Percentiles rank a stretch among this genome's conserved stretches.
phyloP scores from a whole-genome alignment of 345 rosid species.

The Boechera divaricarpa region DNA sequence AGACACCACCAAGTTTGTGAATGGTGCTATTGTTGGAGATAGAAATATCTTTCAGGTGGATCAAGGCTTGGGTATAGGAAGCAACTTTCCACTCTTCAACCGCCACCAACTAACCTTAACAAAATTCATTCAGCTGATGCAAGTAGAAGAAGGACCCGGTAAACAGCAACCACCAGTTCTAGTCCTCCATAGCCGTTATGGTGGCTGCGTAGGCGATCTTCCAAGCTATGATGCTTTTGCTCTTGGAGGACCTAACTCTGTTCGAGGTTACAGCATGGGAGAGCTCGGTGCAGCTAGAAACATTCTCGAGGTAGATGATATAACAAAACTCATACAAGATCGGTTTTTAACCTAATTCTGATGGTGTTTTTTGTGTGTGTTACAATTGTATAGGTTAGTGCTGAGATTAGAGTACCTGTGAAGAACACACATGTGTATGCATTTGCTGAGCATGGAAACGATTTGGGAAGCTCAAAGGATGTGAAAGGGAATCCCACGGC shows the following conservation, averaged over 20 bases:
- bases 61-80: slow-evolving; percentile 95
- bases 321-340: not conserved
- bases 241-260: slow-evolving; percentile 95
- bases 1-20: slow-evolving; percentile 89
- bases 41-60: slow-evolving; percentile 98
- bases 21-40: slow-evolving; percentile 95
- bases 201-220: slow-evolving; percentile 96
- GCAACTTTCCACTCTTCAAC: slow-evolving; percentile 93
- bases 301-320: slow-evolving; percentile 68
- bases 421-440: slow-evolving; percentile 77
- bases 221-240: slow-evolving; percentile 94
- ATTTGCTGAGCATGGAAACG: slow-evolving; percentile 94
- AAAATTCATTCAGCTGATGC: slow-evolving; percentile 73
- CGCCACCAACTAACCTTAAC: slow-evolving; percentile 90
- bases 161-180: slow-evolving; percentile 84
- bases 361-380: not conserved
- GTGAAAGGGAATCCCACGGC: slow-evolving; percentile 98
- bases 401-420: slow-evolving; percentile 85
- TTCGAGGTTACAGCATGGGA: slow-evolving; percentile 97
- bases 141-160: slow-evolving; percentile 84
- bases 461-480: slow-evolving; percentile 89
- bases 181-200: slow-evolving; percentile 93
- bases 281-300: slow-evolving; percentile 92
- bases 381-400: slow-evolving; percentile 54
- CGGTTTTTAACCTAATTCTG: not conserved